phyloP scores from a whole-genome alignment of 805 yeast genomes.

The Myxozyma neglecta region DNA sequence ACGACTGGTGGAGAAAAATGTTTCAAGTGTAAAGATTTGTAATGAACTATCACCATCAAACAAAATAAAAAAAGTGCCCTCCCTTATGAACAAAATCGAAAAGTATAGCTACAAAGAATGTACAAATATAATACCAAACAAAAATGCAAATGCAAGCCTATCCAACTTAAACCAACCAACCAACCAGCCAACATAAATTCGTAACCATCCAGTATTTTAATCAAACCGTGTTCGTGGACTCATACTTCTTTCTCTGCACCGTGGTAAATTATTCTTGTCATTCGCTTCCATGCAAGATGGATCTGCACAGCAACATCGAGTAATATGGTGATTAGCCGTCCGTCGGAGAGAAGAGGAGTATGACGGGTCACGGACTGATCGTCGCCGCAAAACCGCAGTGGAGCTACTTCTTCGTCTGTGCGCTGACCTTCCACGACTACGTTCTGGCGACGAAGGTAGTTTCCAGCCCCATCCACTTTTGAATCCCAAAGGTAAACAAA shows the following conservation, averaged over 20 bases:
- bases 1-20: slow-evolving; percentile 26
- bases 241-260: slow-evolving; percentile 12
- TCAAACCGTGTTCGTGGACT: slow-evolving; percentile 8
- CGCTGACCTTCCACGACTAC: slow-evolving; percentile 1
- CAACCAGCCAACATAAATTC: neutral
- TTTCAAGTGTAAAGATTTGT: slow-evolving; percentile 12
- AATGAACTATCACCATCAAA: neutral
- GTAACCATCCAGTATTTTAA: neutral
- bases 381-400: neutral
- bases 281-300: neutral
- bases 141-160: neutral
- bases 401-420: slow-evolving; percentile 8
- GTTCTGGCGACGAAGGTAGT: neutral
- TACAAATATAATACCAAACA: neutral
- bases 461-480: slow-evolving; percentile 31
- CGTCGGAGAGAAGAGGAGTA: neutral
- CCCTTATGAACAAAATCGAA: neutral
- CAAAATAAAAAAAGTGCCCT: too few relatives aligned
- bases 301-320: slow-evolving; percentile 11
- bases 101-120: neutral
- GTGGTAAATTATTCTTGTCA: neutral
- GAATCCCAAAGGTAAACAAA: slow-evolving; percentile 17
- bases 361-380: neutral
- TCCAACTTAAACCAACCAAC: slow-evolving; percentile 2
- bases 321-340: neutral